These are phyloP conservation scores for Boletus sp. DNA, from an alignment of 768 basidiomycete genomes.

Conservation along the genomic window DNA sequence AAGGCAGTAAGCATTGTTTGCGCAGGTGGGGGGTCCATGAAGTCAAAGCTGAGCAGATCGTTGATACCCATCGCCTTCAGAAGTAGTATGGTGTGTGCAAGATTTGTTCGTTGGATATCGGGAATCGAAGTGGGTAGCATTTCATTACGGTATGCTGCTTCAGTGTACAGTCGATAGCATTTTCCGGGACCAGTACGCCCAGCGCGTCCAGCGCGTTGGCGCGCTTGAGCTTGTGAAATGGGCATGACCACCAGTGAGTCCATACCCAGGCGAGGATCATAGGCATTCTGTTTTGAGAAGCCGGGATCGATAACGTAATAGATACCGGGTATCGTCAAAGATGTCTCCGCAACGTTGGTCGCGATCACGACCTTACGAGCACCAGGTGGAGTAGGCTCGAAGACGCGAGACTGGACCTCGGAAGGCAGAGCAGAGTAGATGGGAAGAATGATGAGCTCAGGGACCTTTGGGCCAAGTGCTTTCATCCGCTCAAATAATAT, in stretches of 20 bases:
- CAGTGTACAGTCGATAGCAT: constrained; percentile 96
- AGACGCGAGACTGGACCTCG: constrained; percentile 96
- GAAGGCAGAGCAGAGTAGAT: constrained; percentile 98
- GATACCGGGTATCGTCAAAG: constrained; percentile 96
- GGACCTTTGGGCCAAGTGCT: constrained; percentile 96
- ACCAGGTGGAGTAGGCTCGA: constrained; percentile 96
- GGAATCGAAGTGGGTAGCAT: constrained; percentile 98
- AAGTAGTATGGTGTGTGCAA: constrained; percentile 89
- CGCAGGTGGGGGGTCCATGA: constrained; percentile 98
- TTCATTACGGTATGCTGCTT: constrained; percentile 97
- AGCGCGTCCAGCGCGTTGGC: constrained; percentile 93
- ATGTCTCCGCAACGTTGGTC: constrained; percentile 99
- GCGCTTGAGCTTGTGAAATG: constrained; percentile 97
- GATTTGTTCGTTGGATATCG: constrained; percentile 94
- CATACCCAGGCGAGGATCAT: constrained; percentile 96
- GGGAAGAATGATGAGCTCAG: constrained; percentile 93
- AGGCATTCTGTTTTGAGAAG: constrained; percentile 98
- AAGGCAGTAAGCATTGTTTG: constrained; percentile 96
- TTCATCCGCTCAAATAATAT: constrained; percentile 99
- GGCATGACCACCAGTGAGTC: constrained; percentile 98
- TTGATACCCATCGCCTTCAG: constrained; percentile 99
- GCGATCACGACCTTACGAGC: constrained; percentile 99
- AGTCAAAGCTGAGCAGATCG: constrained; percentile 95
- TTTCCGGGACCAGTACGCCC: constrained; percentile 98
- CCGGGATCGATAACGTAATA: constrained; percentile 99